Evolutionary conservation across 1,139 yeast species (phyloP).

Genomic region (Yamadazyma triangularis): DNA sequence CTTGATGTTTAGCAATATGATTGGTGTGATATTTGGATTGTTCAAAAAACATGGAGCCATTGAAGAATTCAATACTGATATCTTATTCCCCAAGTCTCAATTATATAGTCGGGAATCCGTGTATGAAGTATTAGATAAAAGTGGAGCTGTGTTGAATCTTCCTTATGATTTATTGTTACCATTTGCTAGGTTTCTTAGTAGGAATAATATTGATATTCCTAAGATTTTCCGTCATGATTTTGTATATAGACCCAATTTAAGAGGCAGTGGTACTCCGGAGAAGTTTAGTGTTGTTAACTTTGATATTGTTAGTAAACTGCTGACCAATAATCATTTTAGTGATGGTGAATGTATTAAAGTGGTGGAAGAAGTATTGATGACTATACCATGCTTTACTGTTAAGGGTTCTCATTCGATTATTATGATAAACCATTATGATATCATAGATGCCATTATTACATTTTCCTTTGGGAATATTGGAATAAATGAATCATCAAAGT

Average conservation of each 20-base stretch:
- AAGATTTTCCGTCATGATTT: conserved; percentile 73
- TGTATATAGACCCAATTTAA: conserved; percentile 65
- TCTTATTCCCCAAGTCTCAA: conserved; percentile 79
- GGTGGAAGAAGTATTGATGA: conserved; percentile 63
- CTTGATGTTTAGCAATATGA: conserved; percentile 45
- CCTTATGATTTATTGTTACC: conserved; percentile 90
- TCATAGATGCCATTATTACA: conserved; percentile 57
- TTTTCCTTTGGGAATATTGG: conserved; percentile 77
- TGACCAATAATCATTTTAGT: conserved; percentile 36
- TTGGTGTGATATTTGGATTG: conserved; percentile 51
- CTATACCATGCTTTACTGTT: conserved; percentile 59
- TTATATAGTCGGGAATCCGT: conserved; percentile 59
- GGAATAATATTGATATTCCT: conserved; percentile 48
- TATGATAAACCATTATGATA: conserved; percentile 74
- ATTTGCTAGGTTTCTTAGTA: conserved; percentile 77
- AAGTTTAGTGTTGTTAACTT: conserved; percentile 80
- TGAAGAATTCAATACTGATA: conserved; percentile 50
- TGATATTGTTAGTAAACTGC: conserved; percentile 63
- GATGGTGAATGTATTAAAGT: conserved; percentile 89
- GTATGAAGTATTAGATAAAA: conserved; percentile 76
- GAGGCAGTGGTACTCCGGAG: conserved; percentile 64
- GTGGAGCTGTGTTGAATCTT: conserved; percentile 81
- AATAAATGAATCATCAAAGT: conserved; percentile 55
- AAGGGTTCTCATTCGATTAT: conserved; percentile 47
- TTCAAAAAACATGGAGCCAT: conserved; percentile 85